Evolutionary conservation across 2,329 filamentous ascomycete species (phyloP), one percentile per base, ranked within the genome.

Genomic region (Trichoderma guizhouense): DNA sequence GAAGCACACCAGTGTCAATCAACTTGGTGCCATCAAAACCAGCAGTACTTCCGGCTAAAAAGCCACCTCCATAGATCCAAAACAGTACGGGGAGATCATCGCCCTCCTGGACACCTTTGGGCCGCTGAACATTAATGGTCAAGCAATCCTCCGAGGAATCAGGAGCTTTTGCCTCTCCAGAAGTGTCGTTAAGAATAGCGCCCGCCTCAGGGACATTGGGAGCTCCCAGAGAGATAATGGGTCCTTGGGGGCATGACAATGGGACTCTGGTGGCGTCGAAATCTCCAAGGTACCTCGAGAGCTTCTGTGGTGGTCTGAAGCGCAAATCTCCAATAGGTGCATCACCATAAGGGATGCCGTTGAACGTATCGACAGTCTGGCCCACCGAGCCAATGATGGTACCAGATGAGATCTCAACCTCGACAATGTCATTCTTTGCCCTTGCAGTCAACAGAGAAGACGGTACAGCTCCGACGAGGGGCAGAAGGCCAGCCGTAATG

Each of bases 341-440:
- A 72, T 93, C 84, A 3, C 92, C 92, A 77, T 90, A 96, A 3
- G 92, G 93, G 71, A 96, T 93, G 26, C 90, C 92, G 69, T 87
- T 89, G 82, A 93, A 95, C 24, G 84, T 87, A 70, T 95, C 92
- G 24, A 93, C 85, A 21, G 81, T 80, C 4, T 79, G 76, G 3
- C 79, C 73, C 18, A 77, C 72, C 74, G 81, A 68, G 43, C 89
- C 89, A 43, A 86, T 78, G 43, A 92, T 81, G 6, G 86, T 91
- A 36, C 88, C 90, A 51, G 86, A 84, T 0, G 85, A 79, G 43
- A 90, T 86, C 15, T 84, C 81, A 64, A 91, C 88, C 2, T 85
- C 86, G 3, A 88, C 87, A 24, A 28, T 7, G 34, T 18, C 32
- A 11, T 24, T 11, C 15, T 7, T 18, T n/a, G 55, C 64, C 11